A percentile compares a stretch with the other conserved stretches of the same genome.
Conservation (phyloP, 179 eudicot genomes). For the Nepenthes alata region DNA sequence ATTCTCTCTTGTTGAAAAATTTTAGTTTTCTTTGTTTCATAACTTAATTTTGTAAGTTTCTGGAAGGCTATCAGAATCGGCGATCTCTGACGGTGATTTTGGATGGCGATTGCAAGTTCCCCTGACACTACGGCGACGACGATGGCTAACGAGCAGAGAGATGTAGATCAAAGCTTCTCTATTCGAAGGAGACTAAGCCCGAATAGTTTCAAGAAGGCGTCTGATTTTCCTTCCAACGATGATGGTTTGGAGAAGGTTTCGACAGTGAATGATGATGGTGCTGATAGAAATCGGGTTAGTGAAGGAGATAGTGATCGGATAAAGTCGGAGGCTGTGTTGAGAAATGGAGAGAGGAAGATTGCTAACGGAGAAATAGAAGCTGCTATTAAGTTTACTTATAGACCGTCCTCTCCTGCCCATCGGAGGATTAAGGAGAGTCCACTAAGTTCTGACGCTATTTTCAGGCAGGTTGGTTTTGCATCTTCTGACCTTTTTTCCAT, state of each 20-base stretch:
- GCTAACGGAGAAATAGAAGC: conserved; percentile 12
- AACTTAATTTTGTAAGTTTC: background rate
- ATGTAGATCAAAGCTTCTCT: conserved; percentile 2
- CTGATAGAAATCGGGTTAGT: conserved; percentile 13
- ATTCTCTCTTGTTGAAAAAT: no score
- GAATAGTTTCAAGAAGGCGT: conserved; percentile 1
- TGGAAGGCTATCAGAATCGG: background rate
- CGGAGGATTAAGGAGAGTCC: conserved; percentile 75
- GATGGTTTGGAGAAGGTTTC: conserved; percentile 17
- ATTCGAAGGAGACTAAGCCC: conserved; percentile 22
- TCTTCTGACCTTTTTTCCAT: no score
- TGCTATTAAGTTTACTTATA: conserved; percentile 28
- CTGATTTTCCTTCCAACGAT: conserved; percentile 18
- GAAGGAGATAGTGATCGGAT: conserved; percentile 15
- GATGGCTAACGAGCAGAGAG: conserved; percentile 12
- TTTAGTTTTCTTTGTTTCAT: no score
- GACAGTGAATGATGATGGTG: conserved; percentile 6
- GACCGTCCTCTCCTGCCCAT: conserved; percentile 83
- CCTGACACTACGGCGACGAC: conserved; percentile 24
- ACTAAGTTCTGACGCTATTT: conserved; percentile 87
- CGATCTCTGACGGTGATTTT: background rate
- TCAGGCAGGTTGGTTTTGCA: conserved; percentile 51
- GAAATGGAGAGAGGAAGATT: conserved; percentile 8
- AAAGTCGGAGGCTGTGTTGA: conserved; percentile 17
- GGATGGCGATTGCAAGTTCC: conserved; percentile 38